phyloP scores from a whole-genome alignment of 768 basidiomycete species.

The Lactifluus rugatus region DNA sequence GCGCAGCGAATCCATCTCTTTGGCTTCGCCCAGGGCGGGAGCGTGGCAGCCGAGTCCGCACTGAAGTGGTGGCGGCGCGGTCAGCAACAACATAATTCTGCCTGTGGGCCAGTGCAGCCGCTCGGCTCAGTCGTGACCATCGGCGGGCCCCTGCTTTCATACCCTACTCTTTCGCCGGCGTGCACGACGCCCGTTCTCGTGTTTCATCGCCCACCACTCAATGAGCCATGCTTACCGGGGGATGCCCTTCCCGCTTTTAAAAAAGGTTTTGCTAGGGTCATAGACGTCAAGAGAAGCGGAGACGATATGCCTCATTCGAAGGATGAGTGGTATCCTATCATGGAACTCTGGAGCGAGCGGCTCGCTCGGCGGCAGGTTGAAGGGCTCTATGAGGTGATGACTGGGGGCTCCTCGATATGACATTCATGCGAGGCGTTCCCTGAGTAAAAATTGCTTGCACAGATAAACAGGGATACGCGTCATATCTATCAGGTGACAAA shows the following conservation, averaged over 20 bases:
- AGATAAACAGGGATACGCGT: not conserved
- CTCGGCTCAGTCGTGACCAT: conserved; percentile 63
- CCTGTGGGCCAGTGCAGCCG: conserved; percentile 20
- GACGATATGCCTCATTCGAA: conserved; percentile 67
- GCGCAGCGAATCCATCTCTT: conserved; percentile 67
- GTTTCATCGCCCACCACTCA: conserved; percentile 43
- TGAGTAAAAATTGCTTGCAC: not conserved
- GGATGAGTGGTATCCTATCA: conserved; percentile 75
- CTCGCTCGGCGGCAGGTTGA: conserved; percentile 46
- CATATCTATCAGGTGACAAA: not conserved
- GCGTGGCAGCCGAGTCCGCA: conserved; percentile 59
- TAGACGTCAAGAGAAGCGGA: conserved; percentile 39
- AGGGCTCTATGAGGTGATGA: conserved; percentile 64
- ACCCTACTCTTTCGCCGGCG: conserved; percentile 46
- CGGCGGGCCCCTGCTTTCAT: conserved; percentile 68
- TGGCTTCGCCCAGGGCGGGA: conserved; percentile 84
- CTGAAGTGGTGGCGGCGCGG: conserved; percentile 38
- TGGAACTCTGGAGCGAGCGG: conserved; percentile 77
- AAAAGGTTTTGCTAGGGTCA: conserved; percentile 46
- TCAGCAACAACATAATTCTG: conserved; percentile 5
- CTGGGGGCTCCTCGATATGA: conserved; percentile 19
- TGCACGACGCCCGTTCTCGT: conserved; percentile 57
- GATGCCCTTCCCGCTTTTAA: conserved; percentile 42
- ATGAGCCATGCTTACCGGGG: conserved; percentile 36
- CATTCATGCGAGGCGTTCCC: not conserved